Evolutionary conservation across 129 eudicot species (phyloP).

Genomic region (Flaveria sonorensis): DNA sequence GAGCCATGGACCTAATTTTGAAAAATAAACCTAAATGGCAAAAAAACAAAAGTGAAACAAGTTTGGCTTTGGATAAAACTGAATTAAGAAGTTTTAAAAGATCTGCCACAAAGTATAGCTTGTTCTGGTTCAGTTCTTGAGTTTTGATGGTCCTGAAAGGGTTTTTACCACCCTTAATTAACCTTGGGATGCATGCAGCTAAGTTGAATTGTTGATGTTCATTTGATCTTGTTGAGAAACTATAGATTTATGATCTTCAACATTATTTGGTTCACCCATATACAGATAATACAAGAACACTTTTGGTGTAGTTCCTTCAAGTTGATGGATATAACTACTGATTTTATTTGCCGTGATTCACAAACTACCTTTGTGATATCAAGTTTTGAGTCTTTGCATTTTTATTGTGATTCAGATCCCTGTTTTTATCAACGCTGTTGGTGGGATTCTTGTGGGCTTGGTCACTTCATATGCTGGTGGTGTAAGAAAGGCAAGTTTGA

Average conservation of each 20-base stretch:
- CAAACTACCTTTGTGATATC: background rate
- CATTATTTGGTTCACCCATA: background rate
- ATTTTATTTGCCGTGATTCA: background rate
- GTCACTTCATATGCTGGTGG: slow-evolving; percentile 97
- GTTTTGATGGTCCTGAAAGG: no score
- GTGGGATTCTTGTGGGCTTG: slow-evolving; percentile 87
- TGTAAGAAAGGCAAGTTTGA: slow-evolving; percentile 76
- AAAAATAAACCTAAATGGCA: background rate
- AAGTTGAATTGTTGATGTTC: background rate
- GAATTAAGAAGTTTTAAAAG: no score
- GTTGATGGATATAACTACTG: background rate
- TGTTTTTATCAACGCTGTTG: slow-evolving; percentile 83
- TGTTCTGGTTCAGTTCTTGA: no score
- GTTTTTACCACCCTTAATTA: no score
- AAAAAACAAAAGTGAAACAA: background rate
- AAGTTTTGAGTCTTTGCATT: background rate
- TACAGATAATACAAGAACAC: background rate
- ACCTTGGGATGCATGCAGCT: no score
- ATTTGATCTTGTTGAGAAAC: background rate
- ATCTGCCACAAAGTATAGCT: no score
- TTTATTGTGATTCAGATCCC: slow-evolving; percentile 63
- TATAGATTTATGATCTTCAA: background rate
- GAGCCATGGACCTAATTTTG: background rate
- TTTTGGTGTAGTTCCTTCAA: background rate
- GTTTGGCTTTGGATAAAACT: background rate